Conservation (phyloP, 345 rosid species). For the Heritiera littoralis region DNA sequence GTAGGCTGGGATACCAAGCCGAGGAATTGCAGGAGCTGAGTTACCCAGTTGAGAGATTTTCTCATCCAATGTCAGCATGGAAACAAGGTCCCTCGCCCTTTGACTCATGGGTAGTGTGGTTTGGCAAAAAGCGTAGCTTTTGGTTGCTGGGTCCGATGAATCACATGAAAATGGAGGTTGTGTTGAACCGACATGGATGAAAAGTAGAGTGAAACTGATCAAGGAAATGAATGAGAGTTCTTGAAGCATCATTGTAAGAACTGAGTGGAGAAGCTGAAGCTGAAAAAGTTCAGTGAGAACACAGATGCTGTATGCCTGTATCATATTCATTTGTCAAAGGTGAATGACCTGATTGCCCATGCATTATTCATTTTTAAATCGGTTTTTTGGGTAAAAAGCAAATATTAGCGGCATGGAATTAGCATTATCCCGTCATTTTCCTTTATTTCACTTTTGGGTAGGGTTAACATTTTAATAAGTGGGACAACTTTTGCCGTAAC, state of each 20-base stretch:
- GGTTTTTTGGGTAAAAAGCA: not conserved
- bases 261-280: constrained; percentile 22
- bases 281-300: not conserved
- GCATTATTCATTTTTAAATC: not conserved
- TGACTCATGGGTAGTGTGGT: constrained; percentile 50
- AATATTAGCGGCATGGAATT: not conserved
- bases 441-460: not conserved
- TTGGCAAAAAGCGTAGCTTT: constrained; percentile 54
- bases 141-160: constrained; percentile 47
- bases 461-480: no score
- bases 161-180: constrained; percentile 66
- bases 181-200: constrained; percentile 30
- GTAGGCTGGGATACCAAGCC: constrained; percentile 75
- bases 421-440: not conserved
- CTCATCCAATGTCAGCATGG: constrained; percentile 71
- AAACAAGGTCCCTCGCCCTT: constrained; percentile 72
- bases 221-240: constrained; percentile 8
- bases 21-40: constrained; percentile 64
- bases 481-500: no score
- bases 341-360: constrained; percentile 13
- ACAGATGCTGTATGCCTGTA: not conserved
- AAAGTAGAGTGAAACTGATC: not conserved
- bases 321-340: not conserved
- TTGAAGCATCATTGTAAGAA: not conserved
- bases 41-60: constrained; percentile 79